These are phyloP conservation scores for Leccinum longicurvipes DNA, from an alignment of 768 basidiomycete genomes.

Conservation along the genomic window DNA sequence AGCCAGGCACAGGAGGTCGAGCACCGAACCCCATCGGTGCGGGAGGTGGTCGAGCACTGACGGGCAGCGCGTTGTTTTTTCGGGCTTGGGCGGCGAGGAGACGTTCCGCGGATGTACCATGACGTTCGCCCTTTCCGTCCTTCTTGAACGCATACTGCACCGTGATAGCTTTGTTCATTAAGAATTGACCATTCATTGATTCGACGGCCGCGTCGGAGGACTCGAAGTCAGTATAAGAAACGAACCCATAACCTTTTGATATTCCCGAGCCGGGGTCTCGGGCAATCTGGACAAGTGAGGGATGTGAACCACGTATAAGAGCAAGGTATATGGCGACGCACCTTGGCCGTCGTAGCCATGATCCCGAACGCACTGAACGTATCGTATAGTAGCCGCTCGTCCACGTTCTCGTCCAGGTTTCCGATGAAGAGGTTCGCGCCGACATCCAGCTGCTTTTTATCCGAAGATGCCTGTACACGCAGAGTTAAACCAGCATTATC, in stretches of 20 bases:
- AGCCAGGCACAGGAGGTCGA: conserved; percentile 21
- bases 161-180: conserved; percentile 97
- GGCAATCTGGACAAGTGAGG: conserved; percentile 59
- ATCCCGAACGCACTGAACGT: conserved; percentile 95
- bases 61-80: conserved; percentile 92
- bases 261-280: conserved; percentile 48
- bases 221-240: conserved; percentile 61
- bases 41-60: conserved; percentile 70
- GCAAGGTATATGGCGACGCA: conserved; percentile 16
- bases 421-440: conserved; percentile 76
- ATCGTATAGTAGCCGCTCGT: conserved; percentile 88
- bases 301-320: neutral
- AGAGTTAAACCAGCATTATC: conserved; percentile 10
- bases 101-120: conserved; percentile 95
- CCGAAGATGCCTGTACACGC: conserved; percentile 49
- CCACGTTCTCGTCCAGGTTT: conserved; percentile 91
- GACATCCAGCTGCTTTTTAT: conserved; percentile 97
- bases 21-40: conserved; percentile 60
- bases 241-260: conserved; percentile 77
- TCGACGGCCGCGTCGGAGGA: conserved; percentile 95
- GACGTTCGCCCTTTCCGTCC: conserved; percentile 96
- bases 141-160: conserved; percentile 99
- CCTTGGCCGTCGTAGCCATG: conserved; percentile 90
- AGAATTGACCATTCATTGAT: conserved; percentile 95
- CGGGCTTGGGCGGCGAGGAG: conserved; percentile 89